phyloP scores from a whole-genome alignment of 306 rosid species.

The Sphenostylis stenocarpa region DNA sequence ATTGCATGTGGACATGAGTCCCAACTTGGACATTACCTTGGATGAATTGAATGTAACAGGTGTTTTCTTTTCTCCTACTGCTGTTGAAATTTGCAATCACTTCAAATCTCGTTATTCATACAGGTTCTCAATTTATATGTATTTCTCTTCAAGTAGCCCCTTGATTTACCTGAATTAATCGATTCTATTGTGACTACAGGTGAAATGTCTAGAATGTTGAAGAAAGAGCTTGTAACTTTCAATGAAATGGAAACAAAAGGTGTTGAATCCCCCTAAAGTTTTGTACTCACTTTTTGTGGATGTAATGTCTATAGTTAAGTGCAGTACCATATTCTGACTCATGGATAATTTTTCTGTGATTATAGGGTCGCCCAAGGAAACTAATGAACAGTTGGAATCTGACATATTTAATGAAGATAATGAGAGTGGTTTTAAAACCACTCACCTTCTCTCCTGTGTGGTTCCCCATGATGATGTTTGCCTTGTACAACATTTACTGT shows the following conservation, averaged over 20 bases:
- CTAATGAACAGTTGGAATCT: slow-evolving; percentile 17
- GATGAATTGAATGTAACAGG: slow-evolving; percentile 22
- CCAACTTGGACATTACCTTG: slow-evolving; percentile 21
- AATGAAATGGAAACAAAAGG: slow-evolving; percentile 30
- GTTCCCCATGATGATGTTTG: slow-evolving; percentile 35
- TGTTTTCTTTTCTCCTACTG: slow-evolving; percentile 11
- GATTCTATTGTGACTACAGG: slow-evolving; percentile 40
- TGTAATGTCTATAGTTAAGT: neutral
- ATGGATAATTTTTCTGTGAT: slow-evolving; percentile 15
- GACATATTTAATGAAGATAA: slow-evolving; percentile 6
- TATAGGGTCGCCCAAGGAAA: slow-evolving; percentile 41
- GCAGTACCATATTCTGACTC: neutral
- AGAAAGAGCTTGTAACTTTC: slow-evolving; percentile 36
- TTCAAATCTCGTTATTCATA: neutral
- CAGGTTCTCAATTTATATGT: neutral
- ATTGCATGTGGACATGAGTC: slow-evolving; percentile 28
- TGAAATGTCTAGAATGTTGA: slow-evolving; percentile 8
- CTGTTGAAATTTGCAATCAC: slow-evolving; percentile 6
- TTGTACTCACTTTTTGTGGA: neutral
- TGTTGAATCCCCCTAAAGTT: neutral
- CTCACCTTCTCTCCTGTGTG: slow-evolving; percentile 40
- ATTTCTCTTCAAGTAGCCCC: neutral
- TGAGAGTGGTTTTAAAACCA: slow-evolving; percentile 14
- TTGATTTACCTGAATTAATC: slow-evolving; percentile 19
- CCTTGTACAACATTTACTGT: slow-evolving; percentile 40